A percentile compares a stretch with the other conserved stretches of the same genome.
These are phyloP conservation scores for Ramaria rubella DNA, from an alignment of 768 basidiomycete species.

Conservation along the genomic window DNA sequence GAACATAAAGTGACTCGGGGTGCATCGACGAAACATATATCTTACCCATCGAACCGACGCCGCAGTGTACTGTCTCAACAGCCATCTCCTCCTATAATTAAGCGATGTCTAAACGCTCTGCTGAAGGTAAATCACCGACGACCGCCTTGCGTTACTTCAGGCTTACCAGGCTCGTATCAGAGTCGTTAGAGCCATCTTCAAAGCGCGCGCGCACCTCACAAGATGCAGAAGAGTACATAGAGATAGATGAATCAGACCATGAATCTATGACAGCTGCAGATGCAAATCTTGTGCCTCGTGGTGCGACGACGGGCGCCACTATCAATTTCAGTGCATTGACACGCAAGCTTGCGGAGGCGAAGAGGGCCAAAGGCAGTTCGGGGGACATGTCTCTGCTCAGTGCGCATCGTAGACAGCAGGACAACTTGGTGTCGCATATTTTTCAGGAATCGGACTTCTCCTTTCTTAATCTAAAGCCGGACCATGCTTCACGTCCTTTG, in stretches of 20 bases:
- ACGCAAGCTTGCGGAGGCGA: conserved; percentile 65
- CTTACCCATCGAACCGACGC: too few species aligned
- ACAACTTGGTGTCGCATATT: conserved; percentile 71
- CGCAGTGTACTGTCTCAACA: too few species aligned
- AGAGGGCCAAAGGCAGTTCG: conserved; percentile 39
- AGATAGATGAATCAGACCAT: conserved; percentile 39
- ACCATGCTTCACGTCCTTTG: conserved; percentile 86
- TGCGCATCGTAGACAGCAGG: conserved; percentile 65
- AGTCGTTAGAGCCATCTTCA: not conserved
- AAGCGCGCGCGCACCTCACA: conserved; percentile 11
- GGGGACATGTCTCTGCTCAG: conserved; percentile 44
- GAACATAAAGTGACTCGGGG: conserved; percentile 31
- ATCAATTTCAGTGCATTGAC: conserved; percentile 84
- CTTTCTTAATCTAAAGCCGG: conserved; percentile 78
- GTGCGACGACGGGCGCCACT: conserved; percentile 43
- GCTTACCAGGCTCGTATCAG: not conserved
- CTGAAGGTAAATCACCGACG: conserved; percentile 29
- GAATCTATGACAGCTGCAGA: conserved; percentile 20
- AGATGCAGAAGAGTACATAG: conserved; percentile 18
- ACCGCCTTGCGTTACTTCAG: not conserved
- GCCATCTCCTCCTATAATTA: too few species aligned
- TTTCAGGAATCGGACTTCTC: conserved; percentile 84
- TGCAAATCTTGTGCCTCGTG: conserved; percentile 48
- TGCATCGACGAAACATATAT: too few species aligned
- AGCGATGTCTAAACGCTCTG: conserved; percentile 30